Evolutionary conservation across 2,329 filamentous ascomycete genomes (phyloP).

Genomic region (Allantophomopsis lycopodina): DNA sequence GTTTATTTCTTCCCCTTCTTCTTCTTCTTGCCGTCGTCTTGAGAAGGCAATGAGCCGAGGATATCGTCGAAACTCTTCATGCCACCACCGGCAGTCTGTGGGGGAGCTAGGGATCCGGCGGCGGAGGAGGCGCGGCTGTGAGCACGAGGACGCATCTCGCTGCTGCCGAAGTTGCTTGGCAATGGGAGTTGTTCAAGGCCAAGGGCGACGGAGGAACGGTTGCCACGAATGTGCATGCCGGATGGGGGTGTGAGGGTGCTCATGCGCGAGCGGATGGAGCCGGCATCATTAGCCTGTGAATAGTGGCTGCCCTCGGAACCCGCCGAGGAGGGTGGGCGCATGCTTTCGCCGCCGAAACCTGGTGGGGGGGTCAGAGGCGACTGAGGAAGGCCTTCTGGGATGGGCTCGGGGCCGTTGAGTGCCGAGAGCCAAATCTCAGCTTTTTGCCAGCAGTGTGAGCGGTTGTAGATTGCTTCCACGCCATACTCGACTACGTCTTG

Average conservation of each 20-base stretch:
- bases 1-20: no score
- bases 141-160: no score
- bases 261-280: not conserved
- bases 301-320: not conserved
- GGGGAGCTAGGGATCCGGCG: not conserved
- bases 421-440: conserved; percentile 42
- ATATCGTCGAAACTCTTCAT: not conserved
- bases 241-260: no score
- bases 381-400: not conserved
- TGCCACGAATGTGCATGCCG: not conserved
- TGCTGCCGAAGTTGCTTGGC: conserved; percentile 2
- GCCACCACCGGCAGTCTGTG: not conserved
- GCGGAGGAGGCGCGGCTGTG: no score
- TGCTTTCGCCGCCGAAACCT: conserved; percentile 2
- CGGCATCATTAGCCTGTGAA: not conserved
- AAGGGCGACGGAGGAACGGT: conserved; percentile 14
- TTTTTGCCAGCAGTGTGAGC: conserved; percentile 55
- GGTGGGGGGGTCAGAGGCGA: conserved; percentile 14
- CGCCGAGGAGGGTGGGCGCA: conserved; percentile 1
- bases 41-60: not conserved
- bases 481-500: conserved; percentile 47
- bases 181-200: conserved; percentile 15
- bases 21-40: no score
- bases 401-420: not conserved
- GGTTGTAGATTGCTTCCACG: conserved; percentile 52